Conservation (phyloP, 306 rosid species). For the Lathyrus oleraceus region DNA sequence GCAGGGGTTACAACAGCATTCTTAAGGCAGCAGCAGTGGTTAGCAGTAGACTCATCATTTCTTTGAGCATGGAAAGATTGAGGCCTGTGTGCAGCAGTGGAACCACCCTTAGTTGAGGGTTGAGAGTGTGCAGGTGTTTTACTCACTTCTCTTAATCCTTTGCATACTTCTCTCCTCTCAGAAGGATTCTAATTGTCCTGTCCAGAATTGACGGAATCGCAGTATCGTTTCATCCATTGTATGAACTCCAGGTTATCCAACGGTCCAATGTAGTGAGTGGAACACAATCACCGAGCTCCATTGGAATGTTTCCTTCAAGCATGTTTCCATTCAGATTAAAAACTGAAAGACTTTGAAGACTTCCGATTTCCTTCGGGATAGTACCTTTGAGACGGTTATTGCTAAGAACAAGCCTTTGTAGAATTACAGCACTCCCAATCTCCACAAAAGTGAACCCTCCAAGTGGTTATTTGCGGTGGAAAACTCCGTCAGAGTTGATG, state of each 20-base stretch:
- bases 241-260: constrained; percentile 92
- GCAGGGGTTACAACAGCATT: constrained; percentile 58
- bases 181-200: constrained; percentile 66
- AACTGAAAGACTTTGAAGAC: too few relatives aligned
- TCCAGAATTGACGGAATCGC: constrained; percentile 78
- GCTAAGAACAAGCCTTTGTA: too few relatives aligned
- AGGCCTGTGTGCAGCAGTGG: constrained; percentile 57
- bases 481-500: too few relatives aligned
- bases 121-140: constrained; percentile 70
- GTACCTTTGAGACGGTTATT: too few relatives aligned
- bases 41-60: constrained; percentile 55
- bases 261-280: too few relatives aligned
- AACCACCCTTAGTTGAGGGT: constrained; percentile 56
- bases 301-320: too few relatives aligned
- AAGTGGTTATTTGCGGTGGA: too few relatives aligned
- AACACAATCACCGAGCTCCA: too few relatives aligned
- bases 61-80: constrained; percentile 70
- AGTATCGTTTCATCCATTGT: constrained; percentile 97
- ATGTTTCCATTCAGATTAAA: too few relatives aligned
- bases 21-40: constrained; percentile 44
- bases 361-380: too few relatives aligned
- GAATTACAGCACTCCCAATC: too few relatives aligned
- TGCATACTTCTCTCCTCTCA: constrained; percentile 83
- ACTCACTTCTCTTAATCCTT: constrained; percentile 77
- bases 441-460: too few relatives aligned